Evolutionary conservation across 2,329 filamentous ascomycete genomes (phyloP), one percentile per base, ranked within the genome.

Genomic region (Penicillium hesseltinei): DNA sequence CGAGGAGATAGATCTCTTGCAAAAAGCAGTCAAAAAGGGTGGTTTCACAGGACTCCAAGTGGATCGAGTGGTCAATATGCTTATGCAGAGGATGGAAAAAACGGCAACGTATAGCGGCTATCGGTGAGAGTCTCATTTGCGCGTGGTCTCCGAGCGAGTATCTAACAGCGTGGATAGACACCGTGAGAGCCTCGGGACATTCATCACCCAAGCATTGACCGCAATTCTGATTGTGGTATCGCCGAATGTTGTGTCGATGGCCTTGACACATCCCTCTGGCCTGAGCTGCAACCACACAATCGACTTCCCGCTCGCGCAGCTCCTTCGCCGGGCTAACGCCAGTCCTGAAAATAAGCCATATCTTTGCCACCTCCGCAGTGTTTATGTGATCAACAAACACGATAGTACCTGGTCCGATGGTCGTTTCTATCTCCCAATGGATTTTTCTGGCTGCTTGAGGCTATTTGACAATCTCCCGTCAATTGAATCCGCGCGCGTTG

Each of bases 171-270:
- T 19, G 21, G 5, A 51, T 15, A 57, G 49, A 17, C 2, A 47
- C 2, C 33, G 21, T 10, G 29, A 45, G 7, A 42, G 40, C 11
- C n/a, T 38, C 11, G 45, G 36, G 8, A 47, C 44, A 19, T 60
- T 55, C 29, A 43, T 66, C n/a, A 29, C 56, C 11, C 64, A 66
- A 46, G 64, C 65, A 11, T 47, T 68, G 17, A 43, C 64, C 0
- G 55, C 61, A 0, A 56, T 68, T 13, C 47, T 68, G 27, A 54
- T 66, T 19, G 61, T 61, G 7, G 58, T 64, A n/a, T 67, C 62
- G 7, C 65, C 66, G 1, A 57, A 59, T 27, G 19, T 67, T 15
- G 51, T 57, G 29, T 56, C 62, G 2, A 51, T 68, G 36, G 39
- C 43, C 3, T 53, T 61, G 46, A 57, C 56, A 49, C 31, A 42